These are phyloP conservation scores for Candida pini DNA, from an alignment of 805 yeast species.

Conservation along the genomic window DNA sequence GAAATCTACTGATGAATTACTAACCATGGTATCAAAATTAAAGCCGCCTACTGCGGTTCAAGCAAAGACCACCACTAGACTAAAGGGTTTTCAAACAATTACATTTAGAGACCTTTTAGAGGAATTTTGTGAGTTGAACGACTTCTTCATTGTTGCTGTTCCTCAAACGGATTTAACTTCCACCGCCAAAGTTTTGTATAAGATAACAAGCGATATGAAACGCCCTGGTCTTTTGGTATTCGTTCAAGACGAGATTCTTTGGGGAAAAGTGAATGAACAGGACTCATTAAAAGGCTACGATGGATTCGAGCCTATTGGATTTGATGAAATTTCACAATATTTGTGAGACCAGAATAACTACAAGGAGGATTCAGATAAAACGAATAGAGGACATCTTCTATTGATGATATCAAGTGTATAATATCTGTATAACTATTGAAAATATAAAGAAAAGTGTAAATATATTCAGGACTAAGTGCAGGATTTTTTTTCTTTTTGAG, in stretches of 20 bases:
- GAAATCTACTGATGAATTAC: too few relatives aligned
- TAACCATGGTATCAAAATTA: too few relatives aligned
- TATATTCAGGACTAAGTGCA: too few relatives aligned
- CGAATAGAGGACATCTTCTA: too few relatives aligned
- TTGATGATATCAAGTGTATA: too few relatives aligned
- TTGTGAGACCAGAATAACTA: too few relatives aligned
- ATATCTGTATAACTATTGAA: constrained; percentile 1
- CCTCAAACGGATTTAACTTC: constrained; percentile 19
- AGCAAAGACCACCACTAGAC: not conserved
- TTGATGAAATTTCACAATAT: constrained; percentile 33
- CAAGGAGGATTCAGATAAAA: too few relatives aligned
- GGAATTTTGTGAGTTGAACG: constrained; percentile 48
- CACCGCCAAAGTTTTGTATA: constrained; percentile 39
- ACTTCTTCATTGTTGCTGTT: constrained; percentile 36
- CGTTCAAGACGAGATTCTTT: constrained; percentile 63
- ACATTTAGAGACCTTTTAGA: constrained; percentile 64
- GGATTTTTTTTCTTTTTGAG: not conserved
- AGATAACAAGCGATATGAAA: constrained; percentile 32
- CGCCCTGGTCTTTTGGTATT: constrained; percentile 35
- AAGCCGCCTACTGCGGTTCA: not conserved
- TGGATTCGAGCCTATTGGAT: constrained; percentile 38
- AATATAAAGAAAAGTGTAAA: not conserved
- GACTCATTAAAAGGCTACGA: constrained; percentile 9
- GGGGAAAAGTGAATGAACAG: constrained; percentile 10
- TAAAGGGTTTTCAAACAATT: constrained; percentile 24